phyloP scores from a whole-genome alignment of 2,329 filamentous ascomycete species.

The Ceratocystis ficicola region DNA sequence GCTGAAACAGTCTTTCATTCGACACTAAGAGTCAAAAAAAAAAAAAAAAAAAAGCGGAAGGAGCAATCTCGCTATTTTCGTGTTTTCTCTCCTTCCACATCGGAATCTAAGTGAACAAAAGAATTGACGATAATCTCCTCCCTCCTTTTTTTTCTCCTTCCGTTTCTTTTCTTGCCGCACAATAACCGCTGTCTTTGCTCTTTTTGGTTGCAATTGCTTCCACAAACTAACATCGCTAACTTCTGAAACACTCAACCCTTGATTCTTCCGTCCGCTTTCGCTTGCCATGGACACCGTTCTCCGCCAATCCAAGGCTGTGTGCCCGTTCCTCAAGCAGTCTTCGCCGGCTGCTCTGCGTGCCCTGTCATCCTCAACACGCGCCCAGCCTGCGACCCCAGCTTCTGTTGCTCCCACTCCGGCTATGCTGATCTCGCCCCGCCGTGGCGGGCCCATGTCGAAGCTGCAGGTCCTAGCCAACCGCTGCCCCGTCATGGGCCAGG shows the following conservation, averaged over 20 bases:
- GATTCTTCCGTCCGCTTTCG: conserved; percentile 1
- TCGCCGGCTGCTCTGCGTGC: conserved; percentile 83
- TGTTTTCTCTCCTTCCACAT: neutral
- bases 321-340: conserved; percentile 91
- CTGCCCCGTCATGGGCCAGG: conserved; percentile 98
- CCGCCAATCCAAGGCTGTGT: conserved; percentile 91
- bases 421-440: conserved; percentile 42
- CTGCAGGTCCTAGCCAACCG: conserved; percentile 86
- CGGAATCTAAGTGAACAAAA: neutral
- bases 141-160: conserved; percentile 14
- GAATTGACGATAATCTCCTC: neutral
- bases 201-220: conserved; percentile 4
- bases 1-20: neutral
- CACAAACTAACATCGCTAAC: neutral
- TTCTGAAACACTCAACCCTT: neutral
- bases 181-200: neutral
- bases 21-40: neutral
- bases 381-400: conserved; percentile 31
- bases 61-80: neutral
- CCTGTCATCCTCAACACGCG: conserved; percentile 61
- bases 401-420: conserved; percentile 29
- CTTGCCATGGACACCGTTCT: conserved; percentile 76
- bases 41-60: neutral
- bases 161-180: neutral
- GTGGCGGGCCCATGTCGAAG: conserved; percentile 92